Conservation (phyloP, 2,329 filamentous ascomycete genomes). For the Nannizziopsis arthrosporioides region DNA sequence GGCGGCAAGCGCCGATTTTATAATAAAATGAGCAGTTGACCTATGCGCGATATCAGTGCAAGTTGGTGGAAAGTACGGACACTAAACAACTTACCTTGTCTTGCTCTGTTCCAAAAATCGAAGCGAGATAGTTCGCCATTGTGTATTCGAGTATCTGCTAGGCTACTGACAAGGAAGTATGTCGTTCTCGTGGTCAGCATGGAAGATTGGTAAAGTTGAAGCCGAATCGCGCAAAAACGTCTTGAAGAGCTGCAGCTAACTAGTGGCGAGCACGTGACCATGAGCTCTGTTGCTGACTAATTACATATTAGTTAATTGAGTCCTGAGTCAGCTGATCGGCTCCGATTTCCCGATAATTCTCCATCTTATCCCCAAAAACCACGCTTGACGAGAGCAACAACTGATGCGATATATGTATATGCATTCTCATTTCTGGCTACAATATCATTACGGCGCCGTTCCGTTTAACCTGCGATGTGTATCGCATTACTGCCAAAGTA, state of each 20-base stretch:
- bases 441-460: no score
- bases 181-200: neutral
- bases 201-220: neutral
- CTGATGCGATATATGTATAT: no score
- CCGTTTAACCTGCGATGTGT: no score
- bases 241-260: neutral
- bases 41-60: constrained; percentile 18
- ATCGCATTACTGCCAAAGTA: no score
- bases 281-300: neutral
- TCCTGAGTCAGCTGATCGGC: neutral
- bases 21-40: constrained; percentile 99
- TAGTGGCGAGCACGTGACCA: neutral
- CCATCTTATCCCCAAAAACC: no score
- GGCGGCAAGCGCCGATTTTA: constrained; percentile 98
- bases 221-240: neutral
- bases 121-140: constrained; percentile 98
- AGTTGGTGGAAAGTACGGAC: neutral
- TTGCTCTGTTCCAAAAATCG: constrained; percentile 98
- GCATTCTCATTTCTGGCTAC: no score
- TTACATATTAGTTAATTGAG: neutral
- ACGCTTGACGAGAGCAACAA: no score
- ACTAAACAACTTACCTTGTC: constrained; percentile 52
- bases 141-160: constrained; percentile 14
- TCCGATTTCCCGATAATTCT: no score
- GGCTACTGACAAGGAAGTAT: neutral